phyloP scores from a whole-genome alignment of 768 basidiomycete genomes.

The Pulveroboletus sp. region DNA sequence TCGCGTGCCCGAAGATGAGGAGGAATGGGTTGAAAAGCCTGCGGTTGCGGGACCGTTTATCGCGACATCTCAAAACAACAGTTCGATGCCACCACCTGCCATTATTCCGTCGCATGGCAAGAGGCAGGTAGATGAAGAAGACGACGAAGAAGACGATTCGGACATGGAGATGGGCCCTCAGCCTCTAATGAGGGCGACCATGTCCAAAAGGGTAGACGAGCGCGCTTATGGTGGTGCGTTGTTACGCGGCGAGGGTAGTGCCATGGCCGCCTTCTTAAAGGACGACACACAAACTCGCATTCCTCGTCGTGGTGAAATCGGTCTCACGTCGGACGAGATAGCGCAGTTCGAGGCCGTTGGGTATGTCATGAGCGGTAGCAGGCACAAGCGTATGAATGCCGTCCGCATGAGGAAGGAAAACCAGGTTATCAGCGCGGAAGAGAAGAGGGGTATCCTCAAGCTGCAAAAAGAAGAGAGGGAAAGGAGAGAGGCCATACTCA shows the following conservation, averaged over 20 bases:
- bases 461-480: constrained; percentile 91
- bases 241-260: constrained; percentile 91
- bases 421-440: constrained; percentile 98
- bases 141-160: constrained; percentile 33
- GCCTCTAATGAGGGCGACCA: constrained; percentile 44
- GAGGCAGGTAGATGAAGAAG: constrained; percentile 18
- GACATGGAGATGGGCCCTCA: constrained; percentile 79
- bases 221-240: constrained; percentile 87
- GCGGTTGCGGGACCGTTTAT: constrained; percentile 27
- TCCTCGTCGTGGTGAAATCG: constrained; percentile 98
- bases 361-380: constrained; percentile 96
- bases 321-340: constrained; percentile 83
- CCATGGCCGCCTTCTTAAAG: constrained; percentile 95
- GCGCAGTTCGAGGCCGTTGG: constrained; percentile 83
- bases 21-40: constrained; percentile 68
- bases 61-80: constrained; percentile 16
- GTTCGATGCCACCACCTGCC: constrained; percentile 22
- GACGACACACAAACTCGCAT: constrained; percentile 83
- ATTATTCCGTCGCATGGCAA: constrained; percentile 15
- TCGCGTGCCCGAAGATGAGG: constrained; percentile 40
- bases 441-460: constrained; percentile 94
- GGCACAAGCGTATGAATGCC: constrained; percentile 97
- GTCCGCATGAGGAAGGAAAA: constrained; percentile 99
- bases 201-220: constrained; percentile 62
- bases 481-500: constrained; percentile 82